Base-by-base conservation (phyloP, 768 basidiomycete species). In the Phanerodontia chrysosporium region DNA sequence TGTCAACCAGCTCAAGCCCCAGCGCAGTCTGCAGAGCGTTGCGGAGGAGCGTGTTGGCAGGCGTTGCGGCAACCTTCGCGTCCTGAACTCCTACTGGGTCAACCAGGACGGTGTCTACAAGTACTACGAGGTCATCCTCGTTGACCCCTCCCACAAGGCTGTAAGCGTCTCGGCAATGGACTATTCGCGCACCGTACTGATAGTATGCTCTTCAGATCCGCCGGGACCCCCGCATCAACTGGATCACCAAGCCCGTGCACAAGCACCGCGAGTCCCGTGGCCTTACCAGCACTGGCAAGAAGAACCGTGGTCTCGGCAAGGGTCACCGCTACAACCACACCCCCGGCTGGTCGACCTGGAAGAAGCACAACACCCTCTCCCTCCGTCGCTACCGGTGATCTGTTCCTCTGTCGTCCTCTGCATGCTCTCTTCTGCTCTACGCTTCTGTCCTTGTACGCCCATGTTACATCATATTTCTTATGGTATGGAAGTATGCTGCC, bases 101-200 rank as follows among this genome's bases (percentile, higher is more conserved):
- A 98, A 98, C 78, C 94, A 96, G 78, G 95, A 98, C 72, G 94
- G 95, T 76, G 92, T 97, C 29, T 97, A 96, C 86, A 97, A 96
- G 75, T 98, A 97, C 81, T 99, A 86, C 79, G 97, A 99, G 74
- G 93, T 99, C 69, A 98, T 99, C 73, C 85, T 97, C 65, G 95
- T 99, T 59, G 97, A 99, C 71, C 94, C 94, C 60, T 87, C 73
- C 72, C 93, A 96, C 81, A 95, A 94, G 73, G 93, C 91, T 68
- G 93, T 95, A 72, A 69, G 92, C 76, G 7, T 29, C 44, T 32
- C 32, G 24, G 36, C 7, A 51, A 57, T 25, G 21, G 28, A 30
- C 14, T 36, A 32, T 10, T 28, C 32, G 24, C 39, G 9, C 29
- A 49, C 4, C 39, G 30, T 35, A 36, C 45, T 28, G 29, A 58